phyloP scores from a whole-genome alignment of 257 asterid genomes.

The Echium plantagineum region DNA sequence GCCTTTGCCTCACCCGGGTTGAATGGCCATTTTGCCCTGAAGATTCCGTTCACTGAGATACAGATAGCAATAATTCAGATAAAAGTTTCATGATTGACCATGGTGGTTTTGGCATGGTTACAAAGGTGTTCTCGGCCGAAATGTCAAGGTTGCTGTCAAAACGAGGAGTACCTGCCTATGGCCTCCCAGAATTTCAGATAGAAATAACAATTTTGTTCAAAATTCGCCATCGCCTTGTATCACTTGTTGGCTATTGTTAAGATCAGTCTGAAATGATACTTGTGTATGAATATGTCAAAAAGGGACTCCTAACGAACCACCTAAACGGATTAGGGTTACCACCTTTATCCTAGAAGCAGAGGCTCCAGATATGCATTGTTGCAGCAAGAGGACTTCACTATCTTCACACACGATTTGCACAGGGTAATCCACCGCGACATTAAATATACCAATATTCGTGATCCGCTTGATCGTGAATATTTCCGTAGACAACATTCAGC shows the following conservation, averaged over 20 bases:
- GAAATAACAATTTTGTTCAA: conserved; percentile 55
- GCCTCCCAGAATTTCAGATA: conserved; percentile 63
- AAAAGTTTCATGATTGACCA: conserved; percentile 44
- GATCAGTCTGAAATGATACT: conserved; percentile 73
- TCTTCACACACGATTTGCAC: conserved; percentile 71
- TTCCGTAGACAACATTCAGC: conserved; percentile 60
- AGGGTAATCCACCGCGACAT: conserved; percentile 75
- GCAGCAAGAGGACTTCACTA: conserved; percentile 80
- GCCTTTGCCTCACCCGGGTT: conserved; percentile 38
- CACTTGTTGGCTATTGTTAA: conserved; percentile 63
- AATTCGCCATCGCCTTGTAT: conserved; percentile 64
- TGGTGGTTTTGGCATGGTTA: conserved; percentile 69
- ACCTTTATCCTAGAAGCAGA: conserved; percentile 56
- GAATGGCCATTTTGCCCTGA: conserved; percentile 39
- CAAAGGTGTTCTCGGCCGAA: conserved; percentile 41
- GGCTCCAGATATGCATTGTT: conserved; percentile 80
- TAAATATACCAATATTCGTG: conserved; percentile 64
- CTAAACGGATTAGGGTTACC: conserved; percentile 37
- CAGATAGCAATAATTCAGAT: conserved; percentile 49
- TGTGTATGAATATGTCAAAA: conserved; percentile 67
- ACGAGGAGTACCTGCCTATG: conserved; percentile 56
- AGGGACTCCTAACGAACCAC: conserved; percentile 50
- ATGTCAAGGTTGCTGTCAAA: conserved; percentile 54
- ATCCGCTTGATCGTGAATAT: conserved; percentile 67
- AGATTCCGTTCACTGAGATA: conserved; percentile 48